Percentiles rank a stretch among this genome's conserved stretches.
phyloP scores from a whole-genome alignment of 2,329 filamentous ascomycete species.

The Zarea fungicola region DNA sequence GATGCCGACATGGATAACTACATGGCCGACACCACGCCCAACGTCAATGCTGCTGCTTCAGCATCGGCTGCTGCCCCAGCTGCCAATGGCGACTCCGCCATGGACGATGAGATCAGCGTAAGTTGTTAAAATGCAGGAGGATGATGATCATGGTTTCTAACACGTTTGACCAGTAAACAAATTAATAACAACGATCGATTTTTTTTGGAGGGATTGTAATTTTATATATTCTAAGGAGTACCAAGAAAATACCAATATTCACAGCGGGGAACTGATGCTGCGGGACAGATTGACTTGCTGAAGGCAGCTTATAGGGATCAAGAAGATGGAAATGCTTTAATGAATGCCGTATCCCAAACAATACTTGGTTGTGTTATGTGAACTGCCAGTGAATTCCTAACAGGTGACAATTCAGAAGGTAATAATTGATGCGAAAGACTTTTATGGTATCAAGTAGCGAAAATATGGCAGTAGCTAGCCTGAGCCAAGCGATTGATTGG shows the following conservation, averaged over 20 bases:
- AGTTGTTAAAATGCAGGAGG: slow-evolving; percentile 13
- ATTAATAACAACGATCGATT: not conserved
- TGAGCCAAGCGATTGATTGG: no score
- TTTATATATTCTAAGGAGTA: slow-evolving; percentile 5
- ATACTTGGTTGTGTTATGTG: no score
- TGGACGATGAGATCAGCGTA: slow-evolving; percentile 61
- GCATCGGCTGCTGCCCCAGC: slow-evolving; percentile 42
- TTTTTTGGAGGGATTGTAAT: slow-evolving; percentile 3
- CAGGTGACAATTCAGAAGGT: no score
- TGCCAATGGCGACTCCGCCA: slow-evolving; percentile 52
- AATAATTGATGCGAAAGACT: no score
- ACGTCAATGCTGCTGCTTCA: slow-evolving; percentile 41
- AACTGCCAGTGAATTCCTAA: no score
- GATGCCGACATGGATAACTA: slow-evolving; percentile 98
- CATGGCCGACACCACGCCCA: slow-evolving; percentile 52
- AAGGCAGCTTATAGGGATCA: not conserved
- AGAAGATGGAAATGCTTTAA: not conserved
- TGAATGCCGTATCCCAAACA: not conserved
- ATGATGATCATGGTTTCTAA: not conserved
- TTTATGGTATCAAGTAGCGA: no score
- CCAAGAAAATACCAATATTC: slow-evolving; percentile 6
- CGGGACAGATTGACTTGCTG: slow-evolving; percentile 9
- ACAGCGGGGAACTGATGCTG: not conserved
- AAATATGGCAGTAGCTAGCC: no score
- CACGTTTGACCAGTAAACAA: not conserved